These are phyloP conservation scores for Trichoderma semiorbis DNA, from an alignment of 2,329 filamentous ascomycete species.

Conservation along the genomic window DNA sequence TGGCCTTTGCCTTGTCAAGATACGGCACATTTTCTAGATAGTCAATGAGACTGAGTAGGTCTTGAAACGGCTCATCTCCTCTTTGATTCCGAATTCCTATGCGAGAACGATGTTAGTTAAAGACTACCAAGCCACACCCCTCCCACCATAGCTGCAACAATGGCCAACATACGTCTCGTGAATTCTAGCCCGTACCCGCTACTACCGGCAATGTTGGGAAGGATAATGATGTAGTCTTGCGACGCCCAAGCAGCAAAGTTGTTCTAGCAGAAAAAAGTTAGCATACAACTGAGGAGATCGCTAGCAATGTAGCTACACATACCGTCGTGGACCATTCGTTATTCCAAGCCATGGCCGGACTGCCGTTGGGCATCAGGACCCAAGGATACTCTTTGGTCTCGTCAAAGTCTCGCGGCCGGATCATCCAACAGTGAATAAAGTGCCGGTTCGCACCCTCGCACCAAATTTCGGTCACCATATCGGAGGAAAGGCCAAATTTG, in stretches of 20 bases:
- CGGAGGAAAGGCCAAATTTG: slow-evolving; percentile 32
- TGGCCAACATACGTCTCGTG: slow-evolving; percentile 18
- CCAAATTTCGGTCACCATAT: slow-evolving; percentile 41
- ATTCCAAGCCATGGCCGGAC: slow-evolving; percentile 46
- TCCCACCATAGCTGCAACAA: not conserved
- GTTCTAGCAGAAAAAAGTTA: slow-evolving; percentile 35
- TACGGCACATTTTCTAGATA: slow-evolving; percentile 50
- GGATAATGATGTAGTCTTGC: slow-evolving; percentile 58
- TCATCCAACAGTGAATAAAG: slow-evolving; percentile 38
- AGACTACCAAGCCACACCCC: not conserved
- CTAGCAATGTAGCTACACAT: slow-evolving; percentile 18
- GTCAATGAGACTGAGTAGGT: slow-evolving; percentile 52
- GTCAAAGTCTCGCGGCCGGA: slow-evolving; percentile 39
- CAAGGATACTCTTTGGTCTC: slow-evolving; percentile 36
- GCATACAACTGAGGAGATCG: not conserved
- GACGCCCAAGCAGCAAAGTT: slow-evolving; percentile 56
- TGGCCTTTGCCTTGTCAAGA: slow-evolving; percentile 50
- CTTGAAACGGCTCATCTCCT: slow-evolving; percentile 53
- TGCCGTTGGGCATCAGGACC: slow-evolving; percentile 37
- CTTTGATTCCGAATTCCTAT: slow-evolving; percentile 50
- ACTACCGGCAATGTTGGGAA: slow-evolving; percentile 57
- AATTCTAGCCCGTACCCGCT: slow-evolving; percentile 50
- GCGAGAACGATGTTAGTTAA: not conserved
- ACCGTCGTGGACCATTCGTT: slow-evolving; percentile 49
- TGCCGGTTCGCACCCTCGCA: slow-evolving; percentile 37